Conservation (phyloP, 768 basidiomycete species). For the Lactarius hengduanensis region DNA sequence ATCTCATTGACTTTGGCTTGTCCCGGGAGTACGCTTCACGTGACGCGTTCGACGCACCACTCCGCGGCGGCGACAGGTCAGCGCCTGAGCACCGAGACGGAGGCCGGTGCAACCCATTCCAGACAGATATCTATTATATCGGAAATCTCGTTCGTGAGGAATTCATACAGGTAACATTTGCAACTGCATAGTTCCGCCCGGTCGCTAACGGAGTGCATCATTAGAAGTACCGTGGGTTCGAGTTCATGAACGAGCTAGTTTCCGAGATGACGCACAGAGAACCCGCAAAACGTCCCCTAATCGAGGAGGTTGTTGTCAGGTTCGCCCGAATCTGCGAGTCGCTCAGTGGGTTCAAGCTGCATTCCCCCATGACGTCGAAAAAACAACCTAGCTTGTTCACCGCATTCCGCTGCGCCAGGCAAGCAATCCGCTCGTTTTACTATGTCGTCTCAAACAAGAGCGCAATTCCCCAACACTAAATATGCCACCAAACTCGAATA, state of each 20-base stretch:
- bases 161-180: slow-evolving; percentile 27
- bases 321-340: slow-evolving; percentile 34
- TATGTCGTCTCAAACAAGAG: slow-evolving; percentile 1
- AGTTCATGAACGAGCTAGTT: slow-evolving; percentile 26
- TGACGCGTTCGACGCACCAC: slow-evolving; percentile 25
- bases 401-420: slow-evolving; percentile 1
- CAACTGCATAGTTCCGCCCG: neutral
- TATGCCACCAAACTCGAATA: neutral
- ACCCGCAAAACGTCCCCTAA: slow-evolving; percentile 38
- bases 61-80: slow-evolving; percentile 32
- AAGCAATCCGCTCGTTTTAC: slow-evolving; percentile 7
- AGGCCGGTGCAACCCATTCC: slow-evolving; percentile 30
- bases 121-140: slow-evolving; percentile 32
- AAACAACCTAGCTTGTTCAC: slow-evolving; percentile 10
- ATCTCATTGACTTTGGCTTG: slow-evolving; percentile 36
- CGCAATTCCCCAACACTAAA: slow-evolving; percentile 10
- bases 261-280: slow-evolving; percentile 39
- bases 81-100: slow-evolving; percentile 31
- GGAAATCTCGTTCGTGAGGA: slow-evolving; percentile 30
- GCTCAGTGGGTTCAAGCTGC: slow-evolving; percentile 36
- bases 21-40: slow-evolving; percentile 29
- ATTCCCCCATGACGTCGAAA: slow-evolving; percentile 21
- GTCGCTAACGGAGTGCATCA: neutral
- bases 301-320: slow-evolving; percentile 38
- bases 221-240: slow-evolving; percentile 22